Percentiles rank a stretch among this genome's conserved stretches.
These are phyloP conservation scores for Aspergillus sp. DNA, from an alignment of 2,329 filamentous ascomycete genomes.

Conservation along the genomic window DNA sequence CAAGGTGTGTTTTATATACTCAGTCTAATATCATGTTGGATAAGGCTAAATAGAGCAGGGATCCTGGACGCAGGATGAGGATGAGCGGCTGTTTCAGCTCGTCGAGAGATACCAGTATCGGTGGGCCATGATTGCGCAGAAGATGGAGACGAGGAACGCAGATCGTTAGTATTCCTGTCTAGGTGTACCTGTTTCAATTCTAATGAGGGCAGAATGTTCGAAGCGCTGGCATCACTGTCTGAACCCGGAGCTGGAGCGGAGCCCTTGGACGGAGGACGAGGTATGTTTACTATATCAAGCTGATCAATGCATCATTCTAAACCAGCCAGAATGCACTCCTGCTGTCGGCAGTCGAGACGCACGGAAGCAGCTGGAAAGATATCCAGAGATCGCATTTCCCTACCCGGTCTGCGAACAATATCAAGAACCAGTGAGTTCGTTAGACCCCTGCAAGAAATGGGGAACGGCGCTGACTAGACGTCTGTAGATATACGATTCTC, in stretches of 20 bases:
- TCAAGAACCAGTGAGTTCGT: slow-evolving; percentile 10
- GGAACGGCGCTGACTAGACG: background rate
- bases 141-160: slow-evolving; percentile 13
- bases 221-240: slow-evolving; percentile 15
- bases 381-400: slow-evolving; percentile 12
- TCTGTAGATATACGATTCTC: slow-evolving; percentile 8
- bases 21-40: too few relatives aligned
- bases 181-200: background rate
- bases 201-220: slow-evolving; percentile 3
- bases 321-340: slow-evolving; percentile 5
- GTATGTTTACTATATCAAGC: background rate
- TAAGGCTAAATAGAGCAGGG: background rate
- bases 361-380: slow-evolving; percentile 14
- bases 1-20: slow-evolving; percentile 4
- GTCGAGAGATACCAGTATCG: slow-evolving; percentile 10
- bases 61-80: slow-evolving; percentile 12
- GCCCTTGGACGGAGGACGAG: slow-evolving; percentile 11
- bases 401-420: slow-evolving; percentile 12
- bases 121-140: slow-evolving; percentile 13
- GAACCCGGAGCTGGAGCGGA: slow-evolving; percentile 13
- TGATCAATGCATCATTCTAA: background rate
- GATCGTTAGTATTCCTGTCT: background rate
- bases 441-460: too few relatives aligned
- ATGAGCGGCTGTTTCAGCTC: slow-evolving; percentile 5
- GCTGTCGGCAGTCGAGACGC: slow-evolving; percentile 1